Conservation (phyloP, 768 basidiomycete genomes). For the Lactarius sanguifluus region DNA sequence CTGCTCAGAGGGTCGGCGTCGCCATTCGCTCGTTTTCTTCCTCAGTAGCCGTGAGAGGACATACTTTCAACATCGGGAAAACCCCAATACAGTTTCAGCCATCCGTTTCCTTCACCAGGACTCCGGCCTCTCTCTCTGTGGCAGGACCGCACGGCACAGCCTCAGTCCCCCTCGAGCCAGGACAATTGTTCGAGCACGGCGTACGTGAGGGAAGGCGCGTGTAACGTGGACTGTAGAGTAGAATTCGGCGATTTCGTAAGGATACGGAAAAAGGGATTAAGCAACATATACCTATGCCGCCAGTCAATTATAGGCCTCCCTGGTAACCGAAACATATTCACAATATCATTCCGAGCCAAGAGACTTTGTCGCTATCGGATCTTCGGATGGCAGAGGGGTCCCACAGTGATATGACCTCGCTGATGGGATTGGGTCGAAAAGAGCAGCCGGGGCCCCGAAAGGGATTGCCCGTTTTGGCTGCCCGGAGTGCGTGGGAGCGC, state of each 20-base stretch:
- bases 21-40: conserved; percentile 25
- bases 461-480: too few species aligned
- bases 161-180: conserved; percentile 47
- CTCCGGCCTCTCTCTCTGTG: conserved; percentile 48
- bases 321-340: conserved; percentile 32
- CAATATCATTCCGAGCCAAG: conserved; percentile 49
- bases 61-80: conserved; percentile 49
- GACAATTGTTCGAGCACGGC: too few species aligned
- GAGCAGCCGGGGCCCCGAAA: too few species aligned
- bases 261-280: conserved; percentile 66
- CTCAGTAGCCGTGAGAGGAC: conserved; percentile 16
- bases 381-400: too few species aligned
- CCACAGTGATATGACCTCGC: too few species aligned
- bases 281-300: conserved; percentile 55
- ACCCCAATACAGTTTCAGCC: conserved; percentile 52
- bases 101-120: conserved; percentile 44
- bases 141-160: conserved; percentile 56
- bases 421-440: too few species aligned
- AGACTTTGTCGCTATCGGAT: too few species aligned
- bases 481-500: too few species aligned
- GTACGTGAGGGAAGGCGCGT: too few species aligned
- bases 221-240: conserved; percentile 74
- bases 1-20: conserved; percentile 15
- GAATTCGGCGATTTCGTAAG: conserved; percentile 65
- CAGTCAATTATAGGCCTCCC: not conserved